Evolutionary conservation across 306 rosid species (phyloP), one percentile per base, ranked within the genome.

Genomic region (Dicorynia guianensis): DNA sequence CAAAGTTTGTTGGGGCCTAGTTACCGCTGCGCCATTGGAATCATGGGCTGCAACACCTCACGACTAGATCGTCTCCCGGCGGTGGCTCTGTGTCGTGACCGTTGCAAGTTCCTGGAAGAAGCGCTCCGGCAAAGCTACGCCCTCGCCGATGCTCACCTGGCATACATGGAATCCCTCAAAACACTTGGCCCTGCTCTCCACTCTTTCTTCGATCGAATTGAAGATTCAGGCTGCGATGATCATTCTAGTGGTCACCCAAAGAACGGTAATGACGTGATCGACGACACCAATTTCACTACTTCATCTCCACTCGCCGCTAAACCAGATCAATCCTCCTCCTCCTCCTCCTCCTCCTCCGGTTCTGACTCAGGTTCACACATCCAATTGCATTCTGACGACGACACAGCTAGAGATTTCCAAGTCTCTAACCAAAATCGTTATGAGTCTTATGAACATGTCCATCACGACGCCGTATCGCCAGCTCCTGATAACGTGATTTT

Each of bases 21-120:
- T n/a, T 3, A 40, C 25, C 76, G 71, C 67, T 46, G 52, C 33
- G 38, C 14, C 47, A 39, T 44, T 38, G 17, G 69, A 35, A 44
- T 34, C 48, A 93, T 90, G 97, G 98, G 97, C 40, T 94, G 97
- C 81, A 81, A 90, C 69, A 38, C 68, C 82, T 94, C 97, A 7
- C 88, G 55, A 54, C 87, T 92, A 30, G 88, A 90, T 8, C 80
- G 80, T 25, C 88, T 88, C 8, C 98, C 96, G 18, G 90, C 91
- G 17, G 97, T 94, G 79, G 74, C 89, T 39, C 49, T 94, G 2
- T 92, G 98, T 86, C 96, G 95, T 8, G 96, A 94, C 69, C 97
- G 98, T 42, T 90, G 90, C 88, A 84, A 70, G n/a, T 90, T 71
- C 75, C 59, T 90, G 1, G 88, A 92, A 61, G 85, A 90, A 63